Evolutionary conservation across 192 early-diverging fungal species (phyloP).

Genomic region (Linnemannia elongata): DNA sequence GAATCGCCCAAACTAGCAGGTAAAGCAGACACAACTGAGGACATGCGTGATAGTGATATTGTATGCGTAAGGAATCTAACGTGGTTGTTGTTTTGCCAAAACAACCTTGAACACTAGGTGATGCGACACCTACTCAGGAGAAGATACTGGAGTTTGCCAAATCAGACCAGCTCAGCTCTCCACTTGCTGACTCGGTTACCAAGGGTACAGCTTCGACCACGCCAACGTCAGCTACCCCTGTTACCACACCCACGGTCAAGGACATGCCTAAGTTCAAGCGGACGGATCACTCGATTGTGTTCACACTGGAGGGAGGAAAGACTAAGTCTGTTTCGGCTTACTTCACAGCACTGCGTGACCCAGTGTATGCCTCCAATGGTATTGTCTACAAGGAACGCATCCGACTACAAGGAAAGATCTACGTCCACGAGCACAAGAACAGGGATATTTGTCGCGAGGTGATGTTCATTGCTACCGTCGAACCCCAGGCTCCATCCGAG

Average conservation of each 20-base stretch:
- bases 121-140: conserved; percentile 45
- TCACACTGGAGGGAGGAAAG: conserved; percentile 76
- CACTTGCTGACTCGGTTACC: conserved; percentile 37
- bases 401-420: conserved; percentile 67
- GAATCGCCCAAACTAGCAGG: conserved; percentile 11
- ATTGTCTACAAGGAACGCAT: conserved; percentile 36
- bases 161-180: conserved; percentile 15
- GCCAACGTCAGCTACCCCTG: conserved; percentile 7
- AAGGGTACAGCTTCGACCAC: conserved; percentile 23
- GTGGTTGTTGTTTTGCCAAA: background rate
- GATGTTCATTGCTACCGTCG: conserved; percentile 70
- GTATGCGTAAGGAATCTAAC: background rate
- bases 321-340: conserved; percentile 75
- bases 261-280: conserved; percentile 63
- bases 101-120: background rate
- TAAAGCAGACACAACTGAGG: background rate
- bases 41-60: background rate
- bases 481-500: background rate
- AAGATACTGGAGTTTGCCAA: conserved; percentile 34
- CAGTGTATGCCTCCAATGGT: background rate
- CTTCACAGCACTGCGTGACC: conserved; percentile 63
- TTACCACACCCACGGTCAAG: conserved; percentile 34
- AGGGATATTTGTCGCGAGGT: conserved; percentile 82
- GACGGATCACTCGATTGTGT: conserved; percentile 73
- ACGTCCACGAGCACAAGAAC: conserved; percentile 88